Base-by-base conservation (phyloP, 2,329 filamentous ascomycete genomes). In the Ustulina deusta region DNA sequence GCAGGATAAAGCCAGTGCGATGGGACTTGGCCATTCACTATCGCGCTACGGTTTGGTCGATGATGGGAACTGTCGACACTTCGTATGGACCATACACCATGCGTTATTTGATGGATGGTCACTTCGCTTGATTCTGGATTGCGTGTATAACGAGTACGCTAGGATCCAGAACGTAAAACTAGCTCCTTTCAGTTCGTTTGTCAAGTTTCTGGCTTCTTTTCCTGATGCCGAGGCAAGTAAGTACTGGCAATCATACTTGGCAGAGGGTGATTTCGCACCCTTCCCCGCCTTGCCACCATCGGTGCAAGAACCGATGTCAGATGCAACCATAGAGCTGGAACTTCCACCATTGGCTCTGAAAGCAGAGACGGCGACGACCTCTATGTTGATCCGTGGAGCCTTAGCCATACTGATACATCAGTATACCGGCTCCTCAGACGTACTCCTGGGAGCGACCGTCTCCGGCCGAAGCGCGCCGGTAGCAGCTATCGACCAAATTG, bases 81-180 rank as follows among this genome's bases (percentile, higher is more conserved):
- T 61, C 25, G 58, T 61, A 17, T 51, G 48, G 48, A 51, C 48
- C 25, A 51, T 51, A n/a, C 48, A 51, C 13, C 48, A 51, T 51
- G 58, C 58, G n/a, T 52, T 61, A 6, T 61, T 61, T 32, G 58
- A 61, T 11, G 58, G 58, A 13, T 61, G 58, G 58, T 61, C 58
- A 40, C 46, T 42, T 38, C 5, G 15, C 2, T 17, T 51, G 48
- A 32, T 51, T 51, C 4, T 51, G 6, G 27, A 51, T 15, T 51
- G 17, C 13, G 48, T 61, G 36, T 42, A 61, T 42, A 34, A 27
- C 20, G 44, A 60, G 32, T 60, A 60, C 32, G 27, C 48, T 27
- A 32, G 15, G 27, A 15, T 51, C 15, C 48, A 51, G 15, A 51
- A 27, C 5, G 48, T 11, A 15, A 51, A 51, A 17, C 48, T 25